These are phyloP conservation scores for Sporothrix pallida DNA, from an alignment of 2,329 filamentous ascomycete species.

Conservation along the genomic window DNA sequence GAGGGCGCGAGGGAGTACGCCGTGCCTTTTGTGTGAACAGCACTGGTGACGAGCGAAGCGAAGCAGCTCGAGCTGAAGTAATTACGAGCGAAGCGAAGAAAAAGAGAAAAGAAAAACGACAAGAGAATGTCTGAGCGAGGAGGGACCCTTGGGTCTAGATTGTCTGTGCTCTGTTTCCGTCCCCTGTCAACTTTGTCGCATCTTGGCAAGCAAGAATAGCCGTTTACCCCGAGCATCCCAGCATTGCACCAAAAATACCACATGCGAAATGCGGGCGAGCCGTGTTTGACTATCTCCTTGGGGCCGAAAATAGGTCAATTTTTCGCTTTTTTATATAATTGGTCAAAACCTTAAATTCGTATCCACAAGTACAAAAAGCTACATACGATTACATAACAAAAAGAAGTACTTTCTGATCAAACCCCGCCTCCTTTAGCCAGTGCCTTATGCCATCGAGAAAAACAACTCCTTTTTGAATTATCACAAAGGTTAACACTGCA, in stretches of 20 bases:
- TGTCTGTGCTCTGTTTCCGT: conserved; percentile 13
- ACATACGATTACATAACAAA: too few species aligned
- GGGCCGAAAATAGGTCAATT: too few species aligned
- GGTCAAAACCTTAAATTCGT: too few species aligned
- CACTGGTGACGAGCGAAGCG: neutral
- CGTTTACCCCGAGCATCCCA: neutral
- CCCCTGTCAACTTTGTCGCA: neutral
- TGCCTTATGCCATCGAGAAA: too few species aligned
- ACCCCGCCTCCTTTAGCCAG: too few species aligned
- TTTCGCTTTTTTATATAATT: too few species aligned
- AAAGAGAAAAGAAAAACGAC: neutral
- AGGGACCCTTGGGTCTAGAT: neutral
- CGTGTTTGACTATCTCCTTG: conserved; percentile 7
- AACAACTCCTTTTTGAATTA: too few species aligned
- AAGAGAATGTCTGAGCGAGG: neutral
- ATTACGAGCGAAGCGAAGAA: neutral
- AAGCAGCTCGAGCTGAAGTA: neutral
- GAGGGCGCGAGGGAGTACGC: conserved; percentile 35
- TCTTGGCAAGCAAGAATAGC: conserved; percentile 7
- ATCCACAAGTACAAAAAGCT: too few species aligned
- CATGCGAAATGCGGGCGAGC: neutral
- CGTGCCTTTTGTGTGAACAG: conserved; percentile 26
- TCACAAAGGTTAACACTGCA: too few species aligned
- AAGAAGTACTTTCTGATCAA: too few species aligned
- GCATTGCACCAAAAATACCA: too few species aligned